Base-by-base conservation (phyloP, 73 alveolate genomes). In the Durusdinium trenchii region DNA sequence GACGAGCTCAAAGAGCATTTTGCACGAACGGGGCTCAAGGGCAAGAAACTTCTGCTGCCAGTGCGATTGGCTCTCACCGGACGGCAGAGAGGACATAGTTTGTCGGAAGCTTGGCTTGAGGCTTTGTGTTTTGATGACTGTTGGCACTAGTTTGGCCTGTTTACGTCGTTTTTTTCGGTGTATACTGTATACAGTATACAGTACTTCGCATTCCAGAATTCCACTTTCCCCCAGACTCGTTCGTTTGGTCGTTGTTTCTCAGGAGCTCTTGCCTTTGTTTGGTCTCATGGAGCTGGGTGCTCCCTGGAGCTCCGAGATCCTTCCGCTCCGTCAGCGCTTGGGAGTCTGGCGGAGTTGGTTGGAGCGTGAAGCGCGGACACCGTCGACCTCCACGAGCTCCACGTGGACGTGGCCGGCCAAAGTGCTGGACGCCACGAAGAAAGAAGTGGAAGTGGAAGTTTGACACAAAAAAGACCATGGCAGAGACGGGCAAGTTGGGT, bases 221-320 rank as follows among this genome's bases (percentile, higher is more conserved):
- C n/a, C 4, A 32, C 6, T 60, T 60, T 60, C 73, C 18, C 30
- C 30, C 73, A 23, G 18, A 23, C 73, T 60, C n/a, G 7, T 60
- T 60, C 73, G 30, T 23, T 32, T 60, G 30, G 18, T 60, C 30
- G n/a, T 32, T 60, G 6, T 23, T 57, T 69, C 61, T 40, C 61
- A 76, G 64, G 98, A 91, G 82, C 98, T 91, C n/a, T 35, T 91
- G 54, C 54, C 67, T 32, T 89, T 91, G 26, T 52, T 91, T 51
- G 98, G 71, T 60, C 98, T 91, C 54, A 91, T 91, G 98, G 98
- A 91, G 73, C 43, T 69, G 32, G 98, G 98, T 40, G 98, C 98
- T 6, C 98, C 98, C 42, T 91, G 98, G 98, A 91, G 98, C 46
- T 69, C 98, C 78, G 98, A 91, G 40, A 78, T 91, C 35, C 61